Conservation (phyloP, 2,329 filamentous ascomycete genomes). For the Arthrocladium fulminans region DNA sequence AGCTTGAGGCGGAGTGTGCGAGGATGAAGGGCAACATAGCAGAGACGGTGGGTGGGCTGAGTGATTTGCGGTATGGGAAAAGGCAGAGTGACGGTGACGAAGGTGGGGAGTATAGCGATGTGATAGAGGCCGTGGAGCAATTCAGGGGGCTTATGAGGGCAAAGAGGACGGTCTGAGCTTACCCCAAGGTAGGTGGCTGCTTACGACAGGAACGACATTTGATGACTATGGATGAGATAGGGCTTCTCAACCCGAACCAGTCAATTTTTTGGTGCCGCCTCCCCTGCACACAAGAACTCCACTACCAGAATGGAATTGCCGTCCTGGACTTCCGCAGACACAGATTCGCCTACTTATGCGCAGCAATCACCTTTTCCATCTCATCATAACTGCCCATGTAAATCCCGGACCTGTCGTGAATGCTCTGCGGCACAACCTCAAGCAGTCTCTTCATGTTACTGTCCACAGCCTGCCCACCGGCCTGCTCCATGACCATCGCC, state of each 20-base stretch:
- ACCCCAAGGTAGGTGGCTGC: too few species aligned
- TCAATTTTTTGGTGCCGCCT: too few species aligned
- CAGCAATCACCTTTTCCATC: conserved; percentile 86
- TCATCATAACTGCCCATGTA: conserved; percentile 94
- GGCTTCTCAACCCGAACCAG: too few species aligned
- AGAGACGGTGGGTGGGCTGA: conserved; percentile 61
- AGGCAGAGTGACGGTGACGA: conserved; percentile 1
- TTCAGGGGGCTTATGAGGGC: not conserved
- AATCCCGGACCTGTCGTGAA: conserved; percentile 91
- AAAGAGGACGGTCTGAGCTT: not conserved
- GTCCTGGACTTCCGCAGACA: not conserved
- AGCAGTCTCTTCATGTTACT: conserved; percentile 88
- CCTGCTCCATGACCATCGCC: conserved; percentile 98
- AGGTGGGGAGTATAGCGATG: conserved; percentile 6
- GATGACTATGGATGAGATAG: too few species aligned
- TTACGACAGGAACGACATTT: too few species aligned
- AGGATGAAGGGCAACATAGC: conserved; percentile 53
- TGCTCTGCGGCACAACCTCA: conserved; percentile 77
- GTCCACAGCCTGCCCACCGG: conserved; percentile 85
- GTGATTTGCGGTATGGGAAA: conserved; percentile 68
- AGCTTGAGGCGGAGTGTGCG: conserved; percentile 56
- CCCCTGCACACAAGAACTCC: too few species aligned
- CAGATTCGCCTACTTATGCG: conserved; percentile 48
- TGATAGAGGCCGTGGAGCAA: not conserved
- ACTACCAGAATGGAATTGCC: too few species aligned